A percentile compares a stretch with the other conserved stretches of the same genome.
Evolutionary conservation across 148 eudicot genomes (phyloP).

Genomic region (Fagopyrum tataricum): DNA sequence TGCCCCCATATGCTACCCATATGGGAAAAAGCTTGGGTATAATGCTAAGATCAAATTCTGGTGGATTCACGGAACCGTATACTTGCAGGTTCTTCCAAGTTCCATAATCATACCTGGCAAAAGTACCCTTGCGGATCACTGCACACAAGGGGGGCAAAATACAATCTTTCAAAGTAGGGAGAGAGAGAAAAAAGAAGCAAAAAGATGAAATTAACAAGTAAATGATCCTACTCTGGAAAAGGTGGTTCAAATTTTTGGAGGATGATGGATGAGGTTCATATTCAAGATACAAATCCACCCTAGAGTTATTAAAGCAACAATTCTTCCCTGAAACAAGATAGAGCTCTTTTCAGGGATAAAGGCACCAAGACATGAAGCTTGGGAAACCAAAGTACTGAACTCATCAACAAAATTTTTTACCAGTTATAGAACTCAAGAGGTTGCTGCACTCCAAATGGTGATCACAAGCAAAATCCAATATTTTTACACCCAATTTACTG

Average conservation of each 20-base stretch:
- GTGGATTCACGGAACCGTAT: conserved; percentile 65
- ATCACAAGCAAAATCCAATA: conserved; percentile 68
- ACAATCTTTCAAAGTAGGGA: neutral
- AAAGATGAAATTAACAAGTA: too few relatives aligned
- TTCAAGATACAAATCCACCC: conserved; percentile 69
- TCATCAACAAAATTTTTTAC: conserved; percentile 21
- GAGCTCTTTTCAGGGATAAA: neutral
- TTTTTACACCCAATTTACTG: conserved; percentile 51
- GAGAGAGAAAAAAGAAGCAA: neutral
- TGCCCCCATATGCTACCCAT: conserved; percentile 91
- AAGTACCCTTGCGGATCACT: conserved; percentile 95
- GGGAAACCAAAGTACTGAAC: too few relatives aligned
- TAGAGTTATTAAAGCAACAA: conserved; percentile 83
- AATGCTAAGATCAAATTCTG: conserved; percentile 61
- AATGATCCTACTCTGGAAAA: conserved; percentile 75
- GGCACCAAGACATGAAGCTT: neutral
- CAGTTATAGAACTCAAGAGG: conserved; percentile 67
- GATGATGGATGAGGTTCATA: conserved; percentile 95
- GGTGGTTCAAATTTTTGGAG: conserved; percentile 81
- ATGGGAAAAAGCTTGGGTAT: conserved; percentile 71
- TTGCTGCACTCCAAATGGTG: conserved; percentile 66
- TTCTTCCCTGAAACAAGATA: conserved; percentile 52
- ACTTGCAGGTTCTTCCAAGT: conserved; percentile 44
- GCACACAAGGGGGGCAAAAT: conserved; percentile 26
- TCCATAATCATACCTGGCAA: conserved; percentile 91